Conservation (phyloP, 495 filamentous ascomycete genomes). For the Bryoglossum gracile region DNA sequence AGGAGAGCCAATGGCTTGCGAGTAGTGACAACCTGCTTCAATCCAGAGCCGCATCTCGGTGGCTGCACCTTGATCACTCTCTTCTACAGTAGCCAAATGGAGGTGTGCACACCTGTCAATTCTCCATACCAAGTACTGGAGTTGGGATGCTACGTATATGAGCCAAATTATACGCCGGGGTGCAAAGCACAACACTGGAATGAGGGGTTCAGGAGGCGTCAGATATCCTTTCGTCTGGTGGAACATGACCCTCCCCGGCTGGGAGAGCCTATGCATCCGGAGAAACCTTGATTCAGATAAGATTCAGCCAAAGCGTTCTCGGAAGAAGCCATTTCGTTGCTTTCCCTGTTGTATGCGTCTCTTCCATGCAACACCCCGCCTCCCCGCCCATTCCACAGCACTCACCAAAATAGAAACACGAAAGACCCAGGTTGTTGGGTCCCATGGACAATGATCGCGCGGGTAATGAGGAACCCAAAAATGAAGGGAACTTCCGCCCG, state of each 20-base stretch:
- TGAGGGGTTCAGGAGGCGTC: not conserved
- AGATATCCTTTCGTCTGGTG: not conserved
- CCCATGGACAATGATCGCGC: not conserved
- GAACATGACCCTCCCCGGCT: not conserved
- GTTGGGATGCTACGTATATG: not conserved
- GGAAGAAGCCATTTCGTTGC: not conserved
- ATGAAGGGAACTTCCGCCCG: not conserved
- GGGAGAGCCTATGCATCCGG: not conserved
- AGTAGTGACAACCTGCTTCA: not conserved
- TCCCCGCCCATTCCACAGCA: not conserved
- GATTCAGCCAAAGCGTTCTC: constrained; percentile 14
- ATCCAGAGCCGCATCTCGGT: constrained; percentile 1
- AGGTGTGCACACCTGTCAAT: not conserved
- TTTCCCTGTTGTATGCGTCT: not conserved
- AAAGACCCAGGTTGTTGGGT: not conserved
- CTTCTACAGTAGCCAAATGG: constrained; percentile 2
- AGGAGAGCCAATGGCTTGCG: not conserved
- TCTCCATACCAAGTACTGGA: not conserved
- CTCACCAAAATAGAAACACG: not conserved
- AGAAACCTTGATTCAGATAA: constrained; percentile 14
- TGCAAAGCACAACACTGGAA: constrained; percentile 2
- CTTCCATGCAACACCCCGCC: not conserved
- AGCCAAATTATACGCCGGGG: constrained; percentile 3
- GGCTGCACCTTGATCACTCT: not conserved
- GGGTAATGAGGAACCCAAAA: not conserved